phyloP scores from a whole-genome alignment of 2,329 filamentous ascomycete species.

The Elsinoe arachidis region DNA sequence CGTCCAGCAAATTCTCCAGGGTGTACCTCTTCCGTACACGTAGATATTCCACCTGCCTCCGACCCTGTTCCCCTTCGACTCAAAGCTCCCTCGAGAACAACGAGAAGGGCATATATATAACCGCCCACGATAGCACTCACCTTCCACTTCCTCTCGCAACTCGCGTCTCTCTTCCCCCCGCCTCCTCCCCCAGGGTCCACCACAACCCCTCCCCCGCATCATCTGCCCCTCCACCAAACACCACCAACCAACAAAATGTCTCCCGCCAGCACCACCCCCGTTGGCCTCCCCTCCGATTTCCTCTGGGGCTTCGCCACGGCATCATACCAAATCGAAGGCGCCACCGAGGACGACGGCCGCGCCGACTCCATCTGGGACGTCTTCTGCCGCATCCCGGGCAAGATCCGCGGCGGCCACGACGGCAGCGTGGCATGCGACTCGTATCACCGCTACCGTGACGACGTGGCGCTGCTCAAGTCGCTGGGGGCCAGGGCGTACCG shows the following conservation, averaged over 20 bases:
- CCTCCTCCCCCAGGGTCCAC: background rate
- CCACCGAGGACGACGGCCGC: slow-evolving; percentile 64
- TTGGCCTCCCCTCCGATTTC: slow-evolving; percentile 30
- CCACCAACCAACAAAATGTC: background rate
- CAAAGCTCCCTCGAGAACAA: background rate
- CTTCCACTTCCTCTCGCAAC: slow-evolving; percentile 5
- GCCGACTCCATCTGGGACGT: slow-evolving; percentile 81
- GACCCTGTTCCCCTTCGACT: background rate
- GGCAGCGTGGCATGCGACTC: slow-evolving; percentile 78
- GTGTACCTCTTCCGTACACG: background rate
- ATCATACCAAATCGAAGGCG: slow-evolving; percentile 76
- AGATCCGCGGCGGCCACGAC: slow-evolving; percentile 69
- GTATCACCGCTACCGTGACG: slow-evolving; percentile 69
- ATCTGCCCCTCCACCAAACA: background rate
- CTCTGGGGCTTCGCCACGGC: slow-evolving; percentile 37
- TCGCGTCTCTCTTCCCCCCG: background rate
- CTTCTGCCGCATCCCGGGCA: slow-evolving; percentile 73
- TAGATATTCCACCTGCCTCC: background rate
- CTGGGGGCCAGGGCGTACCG: slow-evolving; percentile 68
- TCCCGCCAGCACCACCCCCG: background rate
- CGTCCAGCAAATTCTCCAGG: background rate
- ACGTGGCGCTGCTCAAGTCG: slow-evolving; percentile 67
- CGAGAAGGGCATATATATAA: background rate
- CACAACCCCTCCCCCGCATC: slow-evolving; percentile 1
- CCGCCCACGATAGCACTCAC: slow-evolving; percentile 1